A percentile compares a stretch with the other conserved stretches of the same genome.
Conservation (phyloP, 495 filamentous ascomycete genomes). For the Neurospora sp. region DNA sequence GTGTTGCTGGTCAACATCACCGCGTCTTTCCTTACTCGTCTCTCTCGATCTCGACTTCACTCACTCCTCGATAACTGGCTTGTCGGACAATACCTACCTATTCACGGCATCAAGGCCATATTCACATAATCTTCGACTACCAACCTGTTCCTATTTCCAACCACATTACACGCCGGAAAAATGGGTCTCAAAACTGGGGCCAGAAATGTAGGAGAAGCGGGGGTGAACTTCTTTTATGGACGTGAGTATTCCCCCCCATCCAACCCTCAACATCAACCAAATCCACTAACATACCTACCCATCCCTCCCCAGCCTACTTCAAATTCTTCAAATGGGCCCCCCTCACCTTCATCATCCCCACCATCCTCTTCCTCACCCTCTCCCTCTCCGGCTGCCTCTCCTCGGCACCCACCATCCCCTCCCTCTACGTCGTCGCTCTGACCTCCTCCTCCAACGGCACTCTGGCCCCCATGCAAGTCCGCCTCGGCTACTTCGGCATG, state of each 20-base stretch:
- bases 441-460: constrained; percentile 11
- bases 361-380: constrained; percentile 4
- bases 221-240: background rate
- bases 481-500: constrained; percentile 28
- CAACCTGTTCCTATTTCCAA: background rate
- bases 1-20: background rate
- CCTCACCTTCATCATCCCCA: background rate
- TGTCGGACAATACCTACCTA: background rate
- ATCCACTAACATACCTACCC: background rate
- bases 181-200: background rate
- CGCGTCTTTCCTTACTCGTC: background rate
- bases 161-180: background rate
- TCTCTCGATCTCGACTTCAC: background rate
- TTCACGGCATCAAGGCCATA: background rate
- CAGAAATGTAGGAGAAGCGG: background rate
- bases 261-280: background rate
- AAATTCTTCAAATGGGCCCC: background rate
- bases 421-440: constrained; percentile 21
- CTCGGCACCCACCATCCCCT: constrained; percentile 19
- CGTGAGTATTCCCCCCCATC: background rate
- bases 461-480: constrained; percentile 7
- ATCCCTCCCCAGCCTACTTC: background rate
- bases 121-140: background rate
- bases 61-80: background rate
- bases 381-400: constrained; percentile 21